Percentiles rank a stretch among this genome's conserved stretches.
phyloP scores from a whole-genome alignment of 331 rosid species.

The Stylosanthes scabra region DNA sequence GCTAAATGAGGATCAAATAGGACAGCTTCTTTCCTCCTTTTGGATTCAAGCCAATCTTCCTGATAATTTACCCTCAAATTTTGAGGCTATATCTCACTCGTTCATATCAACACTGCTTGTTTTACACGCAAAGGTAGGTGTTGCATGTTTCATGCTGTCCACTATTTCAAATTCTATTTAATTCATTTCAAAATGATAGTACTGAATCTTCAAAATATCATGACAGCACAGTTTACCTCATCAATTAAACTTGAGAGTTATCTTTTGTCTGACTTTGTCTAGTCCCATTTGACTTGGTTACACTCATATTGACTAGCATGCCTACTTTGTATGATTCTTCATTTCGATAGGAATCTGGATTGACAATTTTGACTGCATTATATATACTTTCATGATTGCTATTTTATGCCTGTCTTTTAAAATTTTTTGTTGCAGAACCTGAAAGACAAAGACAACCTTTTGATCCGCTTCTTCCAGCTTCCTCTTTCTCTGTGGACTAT shows the following conservation, averaged over 20 bases:
- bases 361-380: not conserved
- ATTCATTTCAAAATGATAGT: not conserved
- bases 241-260: not conserved
- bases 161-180: not conserved
- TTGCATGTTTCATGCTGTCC: not conserved
- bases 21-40: conserved; percentile 84
- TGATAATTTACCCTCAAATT: conserved; percentile 87
- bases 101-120: conserved; percentile 70
- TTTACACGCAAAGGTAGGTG: conserved; percentile 75
- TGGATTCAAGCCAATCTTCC: conserved; percentile 90
- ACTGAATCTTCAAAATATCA: conserved; percentile 14
- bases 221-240: not conserved
- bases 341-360: conserved; percentile 1
- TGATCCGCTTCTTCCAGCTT: conserved; percentile 81
- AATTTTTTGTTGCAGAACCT: conserved; percentile 64
- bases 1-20: conserved; percentile 89
- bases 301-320: not conserved
- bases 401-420: conserved; percentile 31
- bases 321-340: not conserved
- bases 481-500: conserved; percentile 79
- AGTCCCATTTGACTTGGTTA: not conserved
- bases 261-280: conserved; percentile 11
- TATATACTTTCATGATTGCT: not conserved
- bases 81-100: conserved; percentile 87
- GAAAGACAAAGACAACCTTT: conserved; percentile 64